A percentile compares a stretch with the other conserved stretches of the same genome.
These are phyloP conservation scores for Sordaria brevicollis DNA, from an alignment of 495 filamentous ascomycete species.

Conservation along the genomic window DNA sequence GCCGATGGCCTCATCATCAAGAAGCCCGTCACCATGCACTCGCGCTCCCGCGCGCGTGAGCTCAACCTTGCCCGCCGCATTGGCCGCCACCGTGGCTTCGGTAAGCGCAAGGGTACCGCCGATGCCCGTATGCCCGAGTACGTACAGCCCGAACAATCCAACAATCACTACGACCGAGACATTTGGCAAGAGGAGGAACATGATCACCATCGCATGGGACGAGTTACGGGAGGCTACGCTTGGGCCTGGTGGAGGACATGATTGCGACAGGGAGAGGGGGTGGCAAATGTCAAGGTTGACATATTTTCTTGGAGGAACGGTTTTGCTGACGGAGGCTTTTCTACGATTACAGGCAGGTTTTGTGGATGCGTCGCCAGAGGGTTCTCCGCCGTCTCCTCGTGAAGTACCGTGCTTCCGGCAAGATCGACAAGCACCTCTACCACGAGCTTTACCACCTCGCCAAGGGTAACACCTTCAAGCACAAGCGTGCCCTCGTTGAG, in stretches of 20 bases:
- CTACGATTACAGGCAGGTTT: constrained; percentile 59
- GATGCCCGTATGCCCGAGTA: constrained; percentile 99
- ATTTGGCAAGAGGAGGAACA: not conserved
- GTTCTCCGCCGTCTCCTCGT: constrained; percentile 97
- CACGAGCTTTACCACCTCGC: constrained; percentile 98
- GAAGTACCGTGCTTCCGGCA: constrained; percentile 98
- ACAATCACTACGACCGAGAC: not conserved
- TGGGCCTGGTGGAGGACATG: not conserved
- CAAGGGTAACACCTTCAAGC: constrained; percentile 99
- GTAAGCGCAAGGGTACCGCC: constrained; percentile 99
- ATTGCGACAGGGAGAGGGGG: not conserved
- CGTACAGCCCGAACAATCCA: constrained; percentile 26
- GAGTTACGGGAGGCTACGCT: not conserved
- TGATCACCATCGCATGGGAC: not conserved
- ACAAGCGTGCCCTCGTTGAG: constrained; percentile 98
- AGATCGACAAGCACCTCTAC: constrained; percentile 99
- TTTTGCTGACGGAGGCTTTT: constrained; percentile 18
- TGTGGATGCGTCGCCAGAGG: constrained; percentile 99
- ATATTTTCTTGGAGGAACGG: not conserved
- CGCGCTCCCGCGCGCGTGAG: constrained; percentile 85
- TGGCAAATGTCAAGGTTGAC: not conserved
- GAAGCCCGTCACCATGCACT: constrained; percentile 99
- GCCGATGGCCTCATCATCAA: constrained; percentile 99
- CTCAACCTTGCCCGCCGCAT: constrained; percentile 81
- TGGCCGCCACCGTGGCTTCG: constrained; percentile 94